Evolutionary conservation across 2,329 filamentous ascomycete genomes (phyloP), one percentile per base, ranked within the genome.

Genomic region (Phyllosticta paracitricarpa): DNA sequence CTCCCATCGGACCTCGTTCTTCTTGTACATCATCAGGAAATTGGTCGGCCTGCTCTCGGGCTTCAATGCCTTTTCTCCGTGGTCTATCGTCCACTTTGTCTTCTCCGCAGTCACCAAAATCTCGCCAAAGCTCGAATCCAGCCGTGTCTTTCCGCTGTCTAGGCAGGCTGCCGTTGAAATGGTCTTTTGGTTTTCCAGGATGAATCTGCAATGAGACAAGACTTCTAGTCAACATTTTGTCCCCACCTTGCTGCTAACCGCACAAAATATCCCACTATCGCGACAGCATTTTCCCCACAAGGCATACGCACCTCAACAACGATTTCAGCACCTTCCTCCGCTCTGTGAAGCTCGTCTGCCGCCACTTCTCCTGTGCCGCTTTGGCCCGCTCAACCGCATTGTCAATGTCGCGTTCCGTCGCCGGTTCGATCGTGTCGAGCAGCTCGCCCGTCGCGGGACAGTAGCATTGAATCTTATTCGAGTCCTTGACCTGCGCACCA

Each of bases 101-200:
- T 96, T 97, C 79, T 97, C 94, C 0, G 84, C 86, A 6, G 94
- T 97, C 52, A 97, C 91, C 61, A 99, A 81, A 65, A 97, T 92
- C 80, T 99, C 94, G 58, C 94, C 94, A 61, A 99, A 86, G 67
- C 89, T 87, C 0, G 93, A 94, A 76, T 99, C 94, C 51, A 97
- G 86, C 79, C 93, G 89, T 1, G 95, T 97, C 81, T 99, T 99
- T 65, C 94, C 94, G 52, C 90, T 95, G 76, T 99, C 94, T 40
- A 96, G 81, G 70, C 90, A 95, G 57, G 92, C 93, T 30, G 91
- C 84, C 17, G 84, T 83, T 68, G 91, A 92, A 67, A 99, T 95
- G 26, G 87, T 82, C 66, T 93, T 88, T 72, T 97, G 91, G 71
- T 97, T 88, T 65, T 95, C 89, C 62, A 99, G 82, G 9, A 99